Evolutionary conservation across 805 yeast species (phyloP).

Genomic region (Candida quercuum): DNA sequence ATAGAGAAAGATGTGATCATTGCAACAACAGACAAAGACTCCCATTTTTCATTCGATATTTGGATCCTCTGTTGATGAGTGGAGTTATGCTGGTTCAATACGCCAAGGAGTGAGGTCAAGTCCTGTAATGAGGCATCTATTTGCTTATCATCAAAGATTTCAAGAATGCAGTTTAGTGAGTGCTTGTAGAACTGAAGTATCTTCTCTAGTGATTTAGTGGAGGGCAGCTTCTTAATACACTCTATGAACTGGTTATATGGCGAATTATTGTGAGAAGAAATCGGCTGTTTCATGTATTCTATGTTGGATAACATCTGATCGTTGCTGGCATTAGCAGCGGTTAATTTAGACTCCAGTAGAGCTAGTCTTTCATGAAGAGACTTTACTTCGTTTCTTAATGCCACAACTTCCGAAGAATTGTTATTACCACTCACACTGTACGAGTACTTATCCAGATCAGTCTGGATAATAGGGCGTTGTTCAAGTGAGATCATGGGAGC

Average conservation of each 20-base stretch:
- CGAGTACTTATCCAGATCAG: background rate
- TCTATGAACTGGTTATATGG: conserved; percentile 3
- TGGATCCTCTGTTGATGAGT: background rate
- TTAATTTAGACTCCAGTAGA: conserved; percentile 10
- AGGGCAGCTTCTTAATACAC: conserved; percentile 4
- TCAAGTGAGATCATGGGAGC: background rate
- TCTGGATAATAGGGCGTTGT: background rate
- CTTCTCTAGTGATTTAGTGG: background rate
- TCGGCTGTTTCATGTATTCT: background rate
- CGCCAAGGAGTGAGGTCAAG: background rate
- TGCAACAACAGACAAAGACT: conserved; percentile 11
- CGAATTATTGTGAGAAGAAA: background rate
- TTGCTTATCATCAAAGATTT: conserved; percentile 7
- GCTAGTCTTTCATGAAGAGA: conserved; percentile 10
- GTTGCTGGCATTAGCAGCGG: background rate
- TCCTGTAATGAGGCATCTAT: background rate
- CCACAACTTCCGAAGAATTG: conserved; percentile 9
- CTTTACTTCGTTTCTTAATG: conserved; percentile 11
- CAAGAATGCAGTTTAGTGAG: conserved; percentile 12
- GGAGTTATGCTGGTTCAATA: background rate
- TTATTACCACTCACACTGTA: conserved; percentile 4
- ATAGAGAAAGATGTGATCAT: conserved; percentile 14
- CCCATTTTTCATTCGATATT: conserved; percentile 12
- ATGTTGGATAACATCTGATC: background rate
- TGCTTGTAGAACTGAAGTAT: conserved; percentile 8